Conservation (phyloP, 108 stramenopile species). For the Nitzschia sp. region DNA sequence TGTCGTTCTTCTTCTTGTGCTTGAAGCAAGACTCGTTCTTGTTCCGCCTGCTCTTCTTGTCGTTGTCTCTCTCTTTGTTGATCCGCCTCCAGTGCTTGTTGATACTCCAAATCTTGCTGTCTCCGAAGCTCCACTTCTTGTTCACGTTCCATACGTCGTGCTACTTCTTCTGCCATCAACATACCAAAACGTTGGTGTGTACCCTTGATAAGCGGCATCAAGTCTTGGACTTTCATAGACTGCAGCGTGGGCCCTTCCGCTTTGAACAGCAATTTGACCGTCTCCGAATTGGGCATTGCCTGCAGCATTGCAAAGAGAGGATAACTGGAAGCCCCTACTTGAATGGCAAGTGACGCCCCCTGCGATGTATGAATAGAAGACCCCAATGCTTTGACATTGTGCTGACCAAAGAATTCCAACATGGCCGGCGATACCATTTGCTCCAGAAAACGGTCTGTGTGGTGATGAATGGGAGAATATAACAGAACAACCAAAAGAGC, state of each 20-base stretch:
- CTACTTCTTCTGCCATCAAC: constrained; percentile 44
- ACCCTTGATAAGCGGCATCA: constrained; percentile 45
- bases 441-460: constrained; percentile 31
- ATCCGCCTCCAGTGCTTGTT: constrained; percentile 71
- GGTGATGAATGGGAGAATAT: constrained; percentile 69
- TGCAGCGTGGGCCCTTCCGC: constrained; percentile 58
- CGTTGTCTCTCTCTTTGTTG: constrained; percentile 58
- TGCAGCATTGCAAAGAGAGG: constrained; percentile 74
- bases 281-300: constrained; percentile 11
- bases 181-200: constrained; percentile 54
- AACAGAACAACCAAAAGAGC: constrained; percentile 66
- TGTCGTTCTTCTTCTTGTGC: constrained; percentile 24
- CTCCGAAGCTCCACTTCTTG: constrained; percentile 67
- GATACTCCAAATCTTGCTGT: constrained; percentile 83
- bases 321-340: constrained; percentile 57
- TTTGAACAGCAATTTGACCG: constrained; percentile 59
- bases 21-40: constrained; percentile 25
- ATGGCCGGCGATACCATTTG: constrained; percentile 35
- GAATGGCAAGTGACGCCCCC: constrained; percentile 58
- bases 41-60: constrained; percentile 39
- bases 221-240: constrained; percentile 35
- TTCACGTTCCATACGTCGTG: constrained; percentile 60
- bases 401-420: constrained; percentile 49
- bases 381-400: constrained; percentile 53
- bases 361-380: constrained; percentile 71